Base-by-base conservation (phyloP, 2,329 filamentous ascomycete species). In the Pseudopithomyces maydicus region DNA sequence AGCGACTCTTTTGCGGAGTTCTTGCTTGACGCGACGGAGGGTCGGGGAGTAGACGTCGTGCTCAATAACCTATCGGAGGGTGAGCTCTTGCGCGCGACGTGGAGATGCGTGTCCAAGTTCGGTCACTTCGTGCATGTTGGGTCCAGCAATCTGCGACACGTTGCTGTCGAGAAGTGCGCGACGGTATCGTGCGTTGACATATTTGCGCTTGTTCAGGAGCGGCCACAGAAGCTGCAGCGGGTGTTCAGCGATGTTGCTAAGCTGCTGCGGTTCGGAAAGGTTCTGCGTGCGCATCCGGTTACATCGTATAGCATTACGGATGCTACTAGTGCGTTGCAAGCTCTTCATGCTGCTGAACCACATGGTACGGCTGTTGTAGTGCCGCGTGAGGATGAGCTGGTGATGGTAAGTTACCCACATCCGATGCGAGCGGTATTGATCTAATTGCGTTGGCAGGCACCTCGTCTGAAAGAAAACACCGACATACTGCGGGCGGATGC, bases 81-180 rank as follows among this genome's bases (percentile, higher is more conserved):
- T 2, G 61, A 70, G 20, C 20, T 59, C 4, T 52, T 73, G 14
- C 58, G 58, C 2, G 73, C 76, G 0, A 79, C 77, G 0, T 83
- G 78, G 79, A 57, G 72, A 8, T 81, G 79, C 44, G 67, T 84
- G 2, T 79, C 81, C 1, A 39, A 61, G 10, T 71, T 68, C 35
- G 71, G 70, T 15, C 55, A 62, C 7, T 58, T 69, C 19, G 49
- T 68, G 15, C 53, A 56, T 17, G 29, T 55, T 20, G 50, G 44
- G 12, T 29, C 48, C 15, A 47, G 35, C 22, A 22, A 53, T 36
- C 43, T 56, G 17, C 33, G 19, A 14, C 38, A 54, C 14, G 52
- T 64, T 19, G 7, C 55, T 10, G 56, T 62, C 38, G 43, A 47
- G 14, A 62, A 57, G 15, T 66, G 64, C 38, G 54, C 56, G 10